phyloP scores from a whole-genome alignment of 2,329 filamentous ascomycete species.

The Keithomyces neogunnii region DNA sequence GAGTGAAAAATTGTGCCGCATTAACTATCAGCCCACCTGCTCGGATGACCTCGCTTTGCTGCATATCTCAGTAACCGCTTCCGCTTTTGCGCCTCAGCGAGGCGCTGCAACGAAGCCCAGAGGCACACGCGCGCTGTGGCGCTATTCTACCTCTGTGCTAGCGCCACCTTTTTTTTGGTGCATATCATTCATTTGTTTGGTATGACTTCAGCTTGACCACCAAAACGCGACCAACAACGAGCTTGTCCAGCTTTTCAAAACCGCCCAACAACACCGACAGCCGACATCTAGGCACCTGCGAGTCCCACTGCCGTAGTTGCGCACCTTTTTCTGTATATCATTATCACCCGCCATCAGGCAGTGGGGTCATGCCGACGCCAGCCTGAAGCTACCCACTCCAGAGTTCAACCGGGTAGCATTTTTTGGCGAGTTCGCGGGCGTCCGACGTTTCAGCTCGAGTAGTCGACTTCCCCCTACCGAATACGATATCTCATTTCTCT shows the following conservation, averaged over 20 bases:
- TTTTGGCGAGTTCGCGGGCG: neutral
- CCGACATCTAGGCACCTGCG: neutral
- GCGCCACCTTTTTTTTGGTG: neutral
- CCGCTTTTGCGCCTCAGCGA: neutral
- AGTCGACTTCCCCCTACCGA: neutral
- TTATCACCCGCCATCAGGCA: neutral
- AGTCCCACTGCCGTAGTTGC: too few species aligned
- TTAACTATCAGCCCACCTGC: neutral
- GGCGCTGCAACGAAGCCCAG: too few species aligned
- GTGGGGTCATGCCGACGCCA: conserved; percentile 5
- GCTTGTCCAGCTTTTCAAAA: neutral
- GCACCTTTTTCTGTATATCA: neutral
- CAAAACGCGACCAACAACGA: neutral
- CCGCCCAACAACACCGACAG: neutral
- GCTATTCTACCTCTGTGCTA: neutral
- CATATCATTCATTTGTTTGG: too few species aligned
- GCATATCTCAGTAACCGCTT: conserved; percentile 16
- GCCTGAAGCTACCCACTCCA: conserved; percentile 5
- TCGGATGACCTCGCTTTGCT: conserved; percentile 12
- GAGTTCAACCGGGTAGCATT: neutral
- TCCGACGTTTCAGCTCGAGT: neutral
- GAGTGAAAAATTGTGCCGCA: conserved; percentile 16
- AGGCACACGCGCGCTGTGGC: too few species aligned
- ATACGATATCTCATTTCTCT: neutral
- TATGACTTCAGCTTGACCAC: too few species aligned